Base-by-base conservation (phyloP, 192 early-diverging fungal genomes). In the Phycomyces blakesleeanus region DNA sequence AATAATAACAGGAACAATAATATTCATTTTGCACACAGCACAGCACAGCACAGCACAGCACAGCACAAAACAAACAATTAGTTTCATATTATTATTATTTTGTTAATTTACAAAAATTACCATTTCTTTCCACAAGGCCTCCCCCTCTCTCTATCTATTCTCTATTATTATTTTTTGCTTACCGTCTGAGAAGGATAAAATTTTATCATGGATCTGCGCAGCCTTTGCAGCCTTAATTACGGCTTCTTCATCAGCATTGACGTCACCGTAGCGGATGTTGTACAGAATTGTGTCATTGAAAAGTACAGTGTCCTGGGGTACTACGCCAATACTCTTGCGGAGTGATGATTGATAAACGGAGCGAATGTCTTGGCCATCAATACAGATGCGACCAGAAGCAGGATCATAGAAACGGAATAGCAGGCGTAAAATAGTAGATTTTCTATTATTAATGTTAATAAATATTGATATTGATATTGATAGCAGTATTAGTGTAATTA, bases 281-380 rank as follows among this genome's bases (percentile, higher is more conserved):
- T 94, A 96, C 49, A 80, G 81, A 60, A 98, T 87, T 18, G 93
- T 90, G 57, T 97, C 93, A 73, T 98, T 98, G 78, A 98, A 98
- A 21, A 97, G 81, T 0, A 97, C 93, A 14, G 95, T 96, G 72
- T 97, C 95, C 74, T 93, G 87, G 16, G 96, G 95, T 16, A 98
- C 96, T 22, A 97, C 93, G 21, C 95, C 95, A 57, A 98, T 92
- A 49, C 82, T 81, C 26, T 81, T 73, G 15, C 96, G 84, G 47
- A 98, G 83, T 49, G 87, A 89, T 49, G 75, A 63, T 65, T 91
- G 92, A 0, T 76, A 84, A 27, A 88, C 83, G 27, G 60, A 25
- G 18, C 81, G 74, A 37, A 92, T 83, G 64, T 92, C 88, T 68
- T 91, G 89, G 4, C 94, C 92, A 58, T 98, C 95, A 26, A 98